A percentile compares a stretch with the other conserved stretches of the same genome.
These are phyloP conservation scores for Aspergillus quadrilineatus DNA, from an alignment of 2,329 filamentous ascomycete genomes.

Conservation along the genomic window DNA sequence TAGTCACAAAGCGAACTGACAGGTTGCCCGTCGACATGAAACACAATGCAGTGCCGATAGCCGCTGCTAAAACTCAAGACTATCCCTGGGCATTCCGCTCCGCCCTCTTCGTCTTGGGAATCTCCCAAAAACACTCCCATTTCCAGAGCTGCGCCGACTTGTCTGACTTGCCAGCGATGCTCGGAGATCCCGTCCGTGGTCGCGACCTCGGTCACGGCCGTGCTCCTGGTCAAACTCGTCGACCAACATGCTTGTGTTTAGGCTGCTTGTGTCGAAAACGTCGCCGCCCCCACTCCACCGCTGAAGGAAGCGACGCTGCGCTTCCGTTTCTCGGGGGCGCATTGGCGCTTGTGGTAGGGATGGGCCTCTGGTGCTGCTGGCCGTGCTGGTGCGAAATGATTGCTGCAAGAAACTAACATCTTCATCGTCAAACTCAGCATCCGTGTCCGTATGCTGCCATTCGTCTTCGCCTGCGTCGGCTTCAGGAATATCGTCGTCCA, in stretches of 20 bases:
- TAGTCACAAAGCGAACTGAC: too few species aligned
- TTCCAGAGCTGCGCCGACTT: slow-evolving; percentile 27
- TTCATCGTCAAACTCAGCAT: slow-evolving; percentile 57
- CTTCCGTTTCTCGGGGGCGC: slow-evolving; percentile 35
- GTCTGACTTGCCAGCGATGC: slow-evolving; percentile 34
- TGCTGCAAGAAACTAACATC: slow-evolving; percentile 30
- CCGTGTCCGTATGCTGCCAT: slow-evolving; percentile 77
- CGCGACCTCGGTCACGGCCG: not conserved
- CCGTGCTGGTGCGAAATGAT: slow-evolving; percentile 35
- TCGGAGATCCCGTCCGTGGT: slow-evolving; percentile 21
- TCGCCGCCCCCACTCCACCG: slow-evolving; percentile 42
- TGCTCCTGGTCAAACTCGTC: slow-evolving; percentile 31
- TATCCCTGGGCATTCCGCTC: slow-evolving; percentile 47
- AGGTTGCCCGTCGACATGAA: too few species aligned
- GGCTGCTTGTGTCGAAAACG: slow-evolving; percentile 31
- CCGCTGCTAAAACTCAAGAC: slow-evolving; percentile 46
- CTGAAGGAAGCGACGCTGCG: slow-evolving; percentile 40
- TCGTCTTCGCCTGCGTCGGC: slow-evolving; percentile 49
- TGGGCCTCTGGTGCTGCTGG: slow-evolving; percentile 30
- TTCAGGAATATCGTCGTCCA: slow-evolving; percentile 71
- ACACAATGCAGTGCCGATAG: too few species aligned
- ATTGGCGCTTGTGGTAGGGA: slow-evolving; percentile 31
- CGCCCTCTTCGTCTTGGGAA: slow-evolving; percentile 38
- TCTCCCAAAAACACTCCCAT: slow-evolving; percentile 32
- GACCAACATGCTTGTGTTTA: slow-evolving; percentile 25